These are phyloP conservation scores for Apiotrichum porosum DNA, from an alignment of 1,284 basidiomycete genomes.

Conservation along the genomic window DNA sequence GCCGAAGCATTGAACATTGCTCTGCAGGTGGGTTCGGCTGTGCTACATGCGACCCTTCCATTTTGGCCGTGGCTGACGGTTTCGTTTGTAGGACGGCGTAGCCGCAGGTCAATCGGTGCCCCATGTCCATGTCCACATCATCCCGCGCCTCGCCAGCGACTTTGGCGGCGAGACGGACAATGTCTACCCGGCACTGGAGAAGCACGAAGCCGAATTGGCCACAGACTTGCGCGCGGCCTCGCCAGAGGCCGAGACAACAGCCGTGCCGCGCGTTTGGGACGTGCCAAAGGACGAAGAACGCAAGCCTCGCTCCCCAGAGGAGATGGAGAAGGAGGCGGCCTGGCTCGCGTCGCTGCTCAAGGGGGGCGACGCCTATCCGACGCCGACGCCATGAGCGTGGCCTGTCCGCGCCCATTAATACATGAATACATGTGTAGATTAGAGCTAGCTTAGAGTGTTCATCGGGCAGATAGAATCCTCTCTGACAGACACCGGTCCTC, in stretches of 20 bases:
- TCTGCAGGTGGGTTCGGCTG: constrained; percentile 59
- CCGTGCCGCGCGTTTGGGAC: constrained; percentile 52
- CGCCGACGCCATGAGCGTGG: too few relatives aligned
- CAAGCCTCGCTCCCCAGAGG: constrained; percentile 59
- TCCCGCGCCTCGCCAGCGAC: constrained; percentile 66
- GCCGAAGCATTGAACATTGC: constrained; percentile 66
- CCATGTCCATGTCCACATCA: constrained; percentile 84
- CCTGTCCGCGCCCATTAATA: too few relatives aligned
- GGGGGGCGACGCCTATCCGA: too few relatives aligned
- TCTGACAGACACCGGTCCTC: too few relatives aligned
- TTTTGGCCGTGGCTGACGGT: not conserved
- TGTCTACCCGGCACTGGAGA: constrained; percentile 72
- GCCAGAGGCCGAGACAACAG: not conserved
- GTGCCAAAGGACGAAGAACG: constrained; percentile 62
- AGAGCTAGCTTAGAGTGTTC: too few relatives aligned
- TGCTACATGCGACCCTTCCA: not conserved
- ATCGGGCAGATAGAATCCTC: too few relatives aligned
- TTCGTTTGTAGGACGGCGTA: constrained; percentile 63
- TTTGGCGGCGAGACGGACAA: constrained; percentile 62
- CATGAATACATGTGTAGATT: too few relatives aligned
- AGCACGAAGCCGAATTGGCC: constrained; percentile 53
- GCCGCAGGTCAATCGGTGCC: constrained; percentile 81
- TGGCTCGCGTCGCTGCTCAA: constrained; percentile 53
- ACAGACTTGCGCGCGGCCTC: constrained; percentile 5
- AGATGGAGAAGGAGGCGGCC: constrained; percentile 70